Base-by-base conservation (phyloP, 1,284 basidiomycete species). In the Fomes fomentarius region DNA sequence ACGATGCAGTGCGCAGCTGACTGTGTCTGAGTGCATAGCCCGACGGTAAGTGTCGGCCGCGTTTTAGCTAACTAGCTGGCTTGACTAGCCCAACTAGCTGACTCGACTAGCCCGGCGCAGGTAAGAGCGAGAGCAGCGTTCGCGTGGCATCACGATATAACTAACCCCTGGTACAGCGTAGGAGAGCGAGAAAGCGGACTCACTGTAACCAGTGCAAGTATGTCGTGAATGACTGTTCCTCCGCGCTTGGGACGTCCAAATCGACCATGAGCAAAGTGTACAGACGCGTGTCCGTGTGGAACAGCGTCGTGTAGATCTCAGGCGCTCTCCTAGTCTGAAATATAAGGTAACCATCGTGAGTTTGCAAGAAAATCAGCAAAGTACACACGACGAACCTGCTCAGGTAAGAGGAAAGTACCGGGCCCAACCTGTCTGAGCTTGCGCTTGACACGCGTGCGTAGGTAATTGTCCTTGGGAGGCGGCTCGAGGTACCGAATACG, bases 251-350 rank as follows among this genome's bases (percentile, higher is more conserved):
- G 15, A 91, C 83, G 72, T 98, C 96, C 50, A 91, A 86, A 71
- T 98, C 95, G 43, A 98, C 76, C 70, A 98, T 84, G 28, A 96
- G 72, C 56, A 98, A 74, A 0, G 96, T 97, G 71, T 97, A 98
- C n/a, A 89, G 72, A 44, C 89, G 82, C 14, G 82, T 81, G 48
- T 96, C 92, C 0, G 83, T 75, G 69, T 93, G 91, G 76, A 88
- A 96, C 1, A 88, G 85, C 40, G 87, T 91, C 5, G 83, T 85
- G 58, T 83, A 84, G 8, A 96, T 63, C 51, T 71, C 74, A 1
- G 92, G 91, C 5, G 78, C 79, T 45, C 77, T 69, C 8, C 82
- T 63, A 0, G 91, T 93, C 85, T 89, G 54, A 35, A 24, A 31
- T 21, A 45, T 37, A 26, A 45, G 19, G 31, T 12, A 12, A 22